Conservation (phyloP, 164 flowering plant genomes). For the Magnolia sinica region DNA sequence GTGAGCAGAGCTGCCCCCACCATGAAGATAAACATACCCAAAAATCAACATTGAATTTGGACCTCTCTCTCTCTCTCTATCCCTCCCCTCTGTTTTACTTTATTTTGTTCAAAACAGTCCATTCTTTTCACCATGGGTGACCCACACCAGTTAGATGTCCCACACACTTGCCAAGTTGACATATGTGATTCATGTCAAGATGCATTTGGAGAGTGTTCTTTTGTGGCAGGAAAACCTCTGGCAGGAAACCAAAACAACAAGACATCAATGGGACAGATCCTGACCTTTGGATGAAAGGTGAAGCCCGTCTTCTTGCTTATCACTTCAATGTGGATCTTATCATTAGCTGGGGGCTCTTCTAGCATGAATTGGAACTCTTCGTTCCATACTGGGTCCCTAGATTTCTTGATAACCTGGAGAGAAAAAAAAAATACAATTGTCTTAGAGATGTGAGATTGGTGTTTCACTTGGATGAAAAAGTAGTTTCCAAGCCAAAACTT, state of each 20-base stretch:
- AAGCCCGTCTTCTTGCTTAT: slow-evolving; percentile 39
- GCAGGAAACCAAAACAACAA: background rate
- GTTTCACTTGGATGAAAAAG: background rate
- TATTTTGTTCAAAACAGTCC: too few relatives aligned
- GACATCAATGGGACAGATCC: background rate
- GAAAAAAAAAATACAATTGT: background rate
- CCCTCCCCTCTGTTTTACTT: too few relatives aligned
- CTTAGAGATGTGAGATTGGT: background rate
- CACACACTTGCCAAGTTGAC: too few relatives aligned
- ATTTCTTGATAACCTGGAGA: slow-evolving; percentile 45
- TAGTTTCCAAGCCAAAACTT: background rate
- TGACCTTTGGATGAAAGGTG: slow-evolving; percentile 35
- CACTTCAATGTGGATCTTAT: slow-evolving; percentile 56
- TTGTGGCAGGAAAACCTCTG: too few relatives aligned
- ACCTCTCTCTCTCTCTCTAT: too few relatives aligned
- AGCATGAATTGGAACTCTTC: slow-evolving; percentile 73
- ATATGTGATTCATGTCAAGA: background rate
- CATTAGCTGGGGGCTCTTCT: slow-evolving; percentile 61
- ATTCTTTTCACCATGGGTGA: too few relatives aligned
- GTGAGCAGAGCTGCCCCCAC: too few relatives aligned
- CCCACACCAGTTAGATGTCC: too few relatives aligned
- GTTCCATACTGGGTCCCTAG: slow-evolving; percentile 63
- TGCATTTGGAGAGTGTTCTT: background rate
- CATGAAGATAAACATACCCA: too few relatives aligned
- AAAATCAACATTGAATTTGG: too few relatives aligned